Conservation (phyloP, 2,329 filamentous ascomycete genomes). For the Trichoderma brevicompactum region DNA sequence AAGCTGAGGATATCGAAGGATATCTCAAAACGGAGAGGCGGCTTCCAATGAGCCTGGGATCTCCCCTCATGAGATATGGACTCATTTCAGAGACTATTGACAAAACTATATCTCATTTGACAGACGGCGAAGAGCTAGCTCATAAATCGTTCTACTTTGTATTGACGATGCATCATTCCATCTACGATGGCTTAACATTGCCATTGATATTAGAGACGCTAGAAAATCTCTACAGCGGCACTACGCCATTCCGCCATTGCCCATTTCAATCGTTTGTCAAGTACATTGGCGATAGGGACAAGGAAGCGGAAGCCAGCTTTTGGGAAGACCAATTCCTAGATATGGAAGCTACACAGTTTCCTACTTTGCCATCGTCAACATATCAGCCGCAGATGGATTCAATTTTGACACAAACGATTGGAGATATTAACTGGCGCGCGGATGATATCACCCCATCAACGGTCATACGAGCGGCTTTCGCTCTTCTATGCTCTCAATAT, state of each 20-base stretch:
- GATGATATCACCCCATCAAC: constrained; percentile 16
- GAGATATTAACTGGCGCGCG: not conserved
- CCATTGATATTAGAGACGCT: constrained; percentile 10
- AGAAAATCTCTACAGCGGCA: constrained; percentile 1
- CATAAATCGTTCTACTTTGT: not conserved
- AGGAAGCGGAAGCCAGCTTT: not conserved
- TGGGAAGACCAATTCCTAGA: constrained; percentile 12
- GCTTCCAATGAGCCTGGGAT: not conserved
- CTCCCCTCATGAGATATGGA: not conserved
- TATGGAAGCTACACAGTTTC: constrained; percentile 5
- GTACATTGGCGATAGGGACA: not conserved
- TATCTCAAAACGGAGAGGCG: not conserved
- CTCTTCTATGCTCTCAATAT: constrained; percentile 14
- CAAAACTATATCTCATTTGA: too few relatives aligned
- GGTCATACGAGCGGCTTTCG: constrained; percentile 4
- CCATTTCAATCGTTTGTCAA: constrained; percentile 9
- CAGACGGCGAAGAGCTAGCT: too few relatives aligned
- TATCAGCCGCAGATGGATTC: constrained; percentile 9
- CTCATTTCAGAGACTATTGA: not conserved
- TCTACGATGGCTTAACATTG: constrained; percentile 16
- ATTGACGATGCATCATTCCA: constrained; percentile 26
- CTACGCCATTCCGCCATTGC: not conserved
- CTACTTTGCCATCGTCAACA: not conserved
- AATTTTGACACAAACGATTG: not conserved
- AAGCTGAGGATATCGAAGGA: not conserved